Evolutionary conservation across 805 yeast species (phyloP).

Genomic region (Zygoascus tannicola): DNA sequence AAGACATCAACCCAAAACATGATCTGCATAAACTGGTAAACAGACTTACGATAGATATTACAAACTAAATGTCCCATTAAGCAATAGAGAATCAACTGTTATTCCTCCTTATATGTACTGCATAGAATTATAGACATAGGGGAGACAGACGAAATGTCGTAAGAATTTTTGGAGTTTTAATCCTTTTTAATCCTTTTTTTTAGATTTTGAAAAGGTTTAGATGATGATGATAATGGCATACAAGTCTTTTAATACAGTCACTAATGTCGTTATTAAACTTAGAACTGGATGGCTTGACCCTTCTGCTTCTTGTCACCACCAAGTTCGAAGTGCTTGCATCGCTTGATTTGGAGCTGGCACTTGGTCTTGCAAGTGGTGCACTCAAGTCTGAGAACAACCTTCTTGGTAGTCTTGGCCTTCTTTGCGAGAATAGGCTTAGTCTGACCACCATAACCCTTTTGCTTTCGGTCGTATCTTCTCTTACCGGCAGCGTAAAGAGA

Average conservation of each 20-base stretch:
- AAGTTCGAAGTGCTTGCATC: conserved; percentile 99
- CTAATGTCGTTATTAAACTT: conserved; percentile 34
- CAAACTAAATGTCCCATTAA: too few relatives aligned
- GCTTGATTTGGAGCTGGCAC: conserved; percentile 95
- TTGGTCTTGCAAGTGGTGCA: conserved; percentile 98
- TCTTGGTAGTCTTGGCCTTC: conserved; percentile 99
- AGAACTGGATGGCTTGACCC: conserved; percentile 99
- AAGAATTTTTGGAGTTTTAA: neutral
- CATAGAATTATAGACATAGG: neutral
- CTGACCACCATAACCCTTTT: conserved; percentile 99
- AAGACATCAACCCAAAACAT: too few relatives aligned
- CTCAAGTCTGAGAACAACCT: conserved; percentile 98
- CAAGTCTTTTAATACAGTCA: too few relatives aligned
- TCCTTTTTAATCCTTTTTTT: too few relatives aligned
- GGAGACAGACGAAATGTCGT: conserved; percentile 1
- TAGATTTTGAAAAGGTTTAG: too few relatives aligned
- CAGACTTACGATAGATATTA: too few relatives aligned
- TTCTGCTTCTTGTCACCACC: conserved; percentile 99
- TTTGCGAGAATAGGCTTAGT: conserved; percentile 99
- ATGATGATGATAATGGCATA: too few relatives aligned
- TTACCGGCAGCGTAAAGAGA: conserved; percentile 99
- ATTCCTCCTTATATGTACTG: neutral
- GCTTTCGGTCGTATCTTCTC: conserved; percentile 99
- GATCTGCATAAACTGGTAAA: too few relatives aligned
- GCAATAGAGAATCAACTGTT: neutral